Evolutionary conservation across 2,329 filamentous ascomycete species (phyloP), one percentile per base, ranked within the genome.

Genomic region (Colletotrichum sp.): DNA sequence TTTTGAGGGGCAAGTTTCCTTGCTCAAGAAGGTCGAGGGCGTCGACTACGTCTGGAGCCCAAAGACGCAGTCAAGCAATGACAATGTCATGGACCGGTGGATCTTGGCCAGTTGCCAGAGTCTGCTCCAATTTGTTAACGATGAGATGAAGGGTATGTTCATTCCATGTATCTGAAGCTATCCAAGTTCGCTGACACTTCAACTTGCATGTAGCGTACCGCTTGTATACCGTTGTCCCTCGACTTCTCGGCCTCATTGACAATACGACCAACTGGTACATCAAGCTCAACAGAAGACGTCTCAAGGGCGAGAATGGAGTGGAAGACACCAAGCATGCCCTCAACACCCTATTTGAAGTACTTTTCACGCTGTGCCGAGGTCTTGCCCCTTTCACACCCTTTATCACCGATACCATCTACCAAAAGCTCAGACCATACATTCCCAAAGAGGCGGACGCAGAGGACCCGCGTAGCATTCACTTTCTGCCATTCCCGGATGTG

Each of bases 211-310:
- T 13, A 88, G 92, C 86, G 8, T 95, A 95, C 82, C 92, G 94
- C 54, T 85, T 96, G 43, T 98, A 98, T 84, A 98, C 96, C 2
- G 96, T 98, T 58, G 95, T 98, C 58, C 96, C 96, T 9, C 90
- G 94, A 76, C 86, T 98, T 74, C 89, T 98, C 21, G 90, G 90
- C 72, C 90, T 98, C 79, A 97, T 98, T 77, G 96, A 98, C 80
- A 95, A 97, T 84, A 95, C 94, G 6, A 98, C 96, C n/a, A 98
- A 98, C 84, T 98, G 96, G 96, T 98, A 98, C 85, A 98, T 98
- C 82, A 91, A 95, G 75, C 97, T 98, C 87, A 98, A 98, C 87
- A 91, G 96, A 69, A 94, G 94, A 83, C 92, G 96, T 69, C 88
- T 98, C 77, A 98, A 98, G 91, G 96, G 96, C 57, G 95, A 97